Evolutionary conservation across 225 moss, liverwort and hornwort genomes (phyloP), one percentile per base, ranked within the genome.

Genomic region (Rhytidiadelphus loreus): DNA sequence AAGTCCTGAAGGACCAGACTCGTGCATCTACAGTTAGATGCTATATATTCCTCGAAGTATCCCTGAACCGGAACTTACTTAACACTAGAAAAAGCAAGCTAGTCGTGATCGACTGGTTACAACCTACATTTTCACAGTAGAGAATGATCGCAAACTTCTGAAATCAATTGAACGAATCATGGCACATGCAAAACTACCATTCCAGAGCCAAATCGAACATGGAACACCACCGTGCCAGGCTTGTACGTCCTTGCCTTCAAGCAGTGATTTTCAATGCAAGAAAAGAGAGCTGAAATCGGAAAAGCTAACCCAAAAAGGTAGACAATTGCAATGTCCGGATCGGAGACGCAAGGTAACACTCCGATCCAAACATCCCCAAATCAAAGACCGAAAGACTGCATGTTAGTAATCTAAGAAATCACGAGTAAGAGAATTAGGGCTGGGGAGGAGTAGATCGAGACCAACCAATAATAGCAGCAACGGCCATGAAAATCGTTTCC

Each of bases 401-500:
- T 59, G 58, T 29, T 13, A 28, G 12, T 12, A 59, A 18, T 80
- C 57, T 39, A 12, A 5, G 39, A 41, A 39, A 19, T 73, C 57
- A 58, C 39, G 20, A 43, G 19, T 41, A 43, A 60, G 12, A 29
- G 19, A 41, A 59, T 21, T 12, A 25, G 78, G 2, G 25, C n/a
- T 16, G n/a, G 57, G 80, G 60, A 80, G 43, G 43, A 43, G 30
- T 30, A 60, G 60, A 52, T 52, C 15, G 52, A 80, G 43, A 59
- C 57, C 30, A 43, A 80, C 80, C 80, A 13, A 5, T 1, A 30
- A 80, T 21, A 39, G 30, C 20, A 30, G 2, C 20, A 8, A 43
- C 3, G 30, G 10, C 13, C 20, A 6, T 0, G 13, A 43, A 1
- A 43, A 80, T 19, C 30, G 18, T 13, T 60, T 8, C 6, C 30